Conservation (phyloP, 306 rosid genomes). For the Gleditsia sinensis region DNA sequence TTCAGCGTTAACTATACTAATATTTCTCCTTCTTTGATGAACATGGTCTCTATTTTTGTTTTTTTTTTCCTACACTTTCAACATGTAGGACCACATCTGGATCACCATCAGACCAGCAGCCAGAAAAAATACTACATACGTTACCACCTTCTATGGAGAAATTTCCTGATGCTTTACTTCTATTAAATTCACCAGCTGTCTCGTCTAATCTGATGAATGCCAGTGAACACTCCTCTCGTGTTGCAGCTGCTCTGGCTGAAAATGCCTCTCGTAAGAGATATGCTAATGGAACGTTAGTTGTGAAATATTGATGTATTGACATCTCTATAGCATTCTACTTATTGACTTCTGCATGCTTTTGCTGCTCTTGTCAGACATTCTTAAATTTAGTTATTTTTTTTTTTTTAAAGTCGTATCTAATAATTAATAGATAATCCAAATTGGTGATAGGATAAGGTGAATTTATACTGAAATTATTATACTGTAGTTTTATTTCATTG, state of each 20-base stretch:
- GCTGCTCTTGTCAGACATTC: not conserved
- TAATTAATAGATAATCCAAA: constrained; percentile 15
- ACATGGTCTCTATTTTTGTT: constrained; percentile 8
- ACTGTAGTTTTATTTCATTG: constrained; percentile 9
- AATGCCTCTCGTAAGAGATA: constrained; percentile 84
- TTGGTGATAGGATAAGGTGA: constrained; percentile 8
- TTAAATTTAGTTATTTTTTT: not conserved
- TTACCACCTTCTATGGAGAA: constrained; percentile 46
- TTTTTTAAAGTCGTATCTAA: not conserved
- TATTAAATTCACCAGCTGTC: constrained; percentile 62
- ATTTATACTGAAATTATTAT: not conserved
- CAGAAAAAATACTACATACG: constrained; percentile 39
- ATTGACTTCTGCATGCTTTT: constrained; percentile 11
- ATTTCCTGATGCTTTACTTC: constrained; percentile 93
- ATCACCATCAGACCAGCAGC: constrained; percentile 40
- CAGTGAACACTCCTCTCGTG: constrained; percentile 68
- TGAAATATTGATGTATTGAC: not conserved
- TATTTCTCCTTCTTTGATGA: constrained; percentile 25
- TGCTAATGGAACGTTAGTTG: constrained; percentile 75
- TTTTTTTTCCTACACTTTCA: constrained; percentile 17
- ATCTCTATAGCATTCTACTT: too few species aligned
- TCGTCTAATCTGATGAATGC: constrained; percentile 50
- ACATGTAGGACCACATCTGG: constrained; percentile 47
- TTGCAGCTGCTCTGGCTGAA: constrained; percentile 80
- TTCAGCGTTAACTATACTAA: constrained; percentile 5